Percentiles rank a stretch among this genome's conserved stretches.
These are phyloP conservation scores for Vachellia pachyceras DNA, from an alignment of 306 rosid genomes.

Conservation along the genomic window DNA sequence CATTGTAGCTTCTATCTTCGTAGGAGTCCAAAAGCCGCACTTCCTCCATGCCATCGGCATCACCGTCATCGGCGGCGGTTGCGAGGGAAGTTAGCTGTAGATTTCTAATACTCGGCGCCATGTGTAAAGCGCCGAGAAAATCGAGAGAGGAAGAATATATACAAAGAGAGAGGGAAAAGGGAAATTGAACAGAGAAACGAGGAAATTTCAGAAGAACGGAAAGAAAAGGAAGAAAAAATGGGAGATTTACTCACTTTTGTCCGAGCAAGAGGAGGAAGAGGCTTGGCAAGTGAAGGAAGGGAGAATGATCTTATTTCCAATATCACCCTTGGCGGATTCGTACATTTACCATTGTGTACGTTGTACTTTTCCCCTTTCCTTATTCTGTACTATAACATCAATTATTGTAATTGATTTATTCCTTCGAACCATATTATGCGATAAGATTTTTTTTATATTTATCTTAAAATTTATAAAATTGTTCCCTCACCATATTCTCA, in stretches of 20 bases:
- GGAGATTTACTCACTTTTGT: constrained; percentile 39
- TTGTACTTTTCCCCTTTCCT: neutral
- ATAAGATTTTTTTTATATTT: too few relatives aligned
- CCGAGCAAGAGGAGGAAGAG: neutral
- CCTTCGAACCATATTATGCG: too few relatives aligned
- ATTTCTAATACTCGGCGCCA: constrained; percentile 46
- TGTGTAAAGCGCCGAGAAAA: constrained; percentile 32
- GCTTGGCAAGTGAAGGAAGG: neutral
- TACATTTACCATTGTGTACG: neutral
- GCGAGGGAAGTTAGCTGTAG: constrained; percentile 45
- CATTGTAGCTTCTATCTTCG: constrained; percentile 31
- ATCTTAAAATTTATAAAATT: too few relatives aligned
- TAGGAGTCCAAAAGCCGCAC: constrained; percentile 79
- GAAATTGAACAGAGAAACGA: constrained; percentile 11
- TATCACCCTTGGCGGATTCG: neutral
- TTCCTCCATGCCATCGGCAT: constrained; percentile 63
- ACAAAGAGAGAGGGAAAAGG: neutral
- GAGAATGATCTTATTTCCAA: neutral
- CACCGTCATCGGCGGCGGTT: constrained; percentile 6
- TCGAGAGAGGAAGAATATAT: constrained; percentile 2
- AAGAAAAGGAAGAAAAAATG: neutral
- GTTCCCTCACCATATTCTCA: too few relatives aligned
- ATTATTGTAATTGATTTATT: too few relatives aligned
- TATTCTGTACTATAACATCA: neutral
- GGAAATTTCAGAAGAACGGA: neutral